A percentile compares a stretch with the other conserved stretches of the same genome.
Conservation (phyloP, 2,329 filamentous ascomycete genomes). For the Aspergillus costaricaensis region DNA sequence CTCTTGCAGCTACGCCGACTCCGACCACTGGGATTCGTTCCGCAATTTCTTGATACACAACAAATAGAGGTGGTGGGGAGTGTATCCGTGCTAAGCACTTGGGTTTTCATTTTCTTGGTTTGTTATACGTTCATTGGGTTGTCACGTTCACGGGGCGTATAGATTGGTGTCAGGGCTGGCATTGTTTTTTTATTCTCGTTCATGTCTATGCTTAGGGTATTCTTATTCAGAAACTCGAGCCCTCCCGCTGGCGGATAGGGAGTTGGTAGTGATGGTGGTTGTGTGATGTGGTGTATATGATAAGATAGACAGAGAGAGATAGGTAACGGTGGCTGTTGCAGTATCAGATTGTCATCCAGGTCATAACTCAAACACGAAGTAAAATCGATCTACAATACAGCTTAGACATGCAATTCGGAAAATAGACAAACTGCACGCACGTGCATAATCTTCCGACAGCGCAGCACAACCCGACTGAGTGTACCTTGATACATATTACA, state of each 20-base stretch:
- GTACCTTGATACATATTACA: too few relatives aligned
- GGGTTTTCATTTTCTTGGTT: not conserved
- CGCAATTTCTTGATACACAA: conserved; percentile 87
- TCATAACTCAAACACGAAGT: not conserved
- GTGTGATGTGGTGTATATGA: not conserved
- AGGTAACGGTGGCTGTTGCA: not conserved
- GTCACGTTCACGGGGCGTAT: conserved; percentile 18
- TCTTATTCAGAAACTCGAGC: not conserved
- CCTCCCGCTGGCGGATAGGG: conserved; percentile 20
- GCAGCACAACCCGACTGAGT: too few relatives aligned
- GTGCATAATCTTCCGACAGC: too few relatives aligned
- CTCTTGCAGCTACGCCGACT: conserved; percentile 66
- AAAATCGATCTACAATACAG: too few relatives aligned
- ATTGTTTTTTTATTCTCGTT: conserved; percentile 11
- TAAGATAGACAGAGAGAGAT: conserved; percentile 1
- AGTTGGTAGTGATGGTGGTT: not conserved
- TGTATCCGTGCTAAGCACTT: not conserved
- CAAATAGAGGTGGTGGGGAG: conserved; percentile 43
- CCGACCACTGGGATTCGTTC: conserved; percentile 84
- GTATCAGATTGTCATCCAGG: not conserved
- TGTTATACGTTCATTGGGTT: not conserved
- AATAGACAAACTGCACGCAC: too few relatives aligned
- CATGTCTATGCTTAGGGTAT: conserved; percentile 12
- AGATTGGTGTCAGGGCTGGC: conserved; percentile 18
- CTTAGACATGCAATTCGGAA: too few relatives aligned